Evolutionary conservation across 345 rosid species (phyloP).

Genomic region (Ricinus communis): DNA sequence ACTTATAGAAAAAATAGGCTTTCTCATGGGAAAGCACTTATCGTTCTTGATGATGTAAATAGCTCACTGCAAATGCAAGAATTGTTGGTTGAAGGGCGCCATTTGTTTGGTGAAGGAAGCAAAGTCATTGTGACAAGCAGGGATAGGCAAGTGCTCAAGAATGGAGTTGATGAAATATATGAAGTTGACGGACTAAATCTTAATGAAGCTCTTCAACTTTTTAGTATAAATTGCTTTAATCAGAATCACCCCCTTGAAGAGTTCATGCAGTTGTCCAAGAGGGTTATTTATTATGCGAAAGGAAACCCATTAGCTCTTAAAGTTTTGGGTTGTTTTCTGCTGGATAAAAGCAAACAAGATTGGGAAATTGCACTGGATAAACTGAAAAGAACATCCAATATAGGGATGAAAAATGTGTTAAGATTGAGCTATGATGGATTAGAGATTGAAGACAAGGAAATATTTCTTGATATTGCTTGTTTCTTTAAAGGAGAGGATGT

Average conservation of each 20-base stretch:
- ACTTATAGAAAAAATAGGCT: not conserved
- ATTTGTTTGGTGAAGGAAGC: conserved; percentile 7
- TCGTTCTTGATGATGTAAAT: conserved; percentile 22
- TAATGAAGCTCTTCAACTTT: conserved; percentile 11
- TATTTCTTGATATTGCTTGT: conserved; percentile 25
- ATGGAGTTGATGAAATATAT: conserved; percentile 1
- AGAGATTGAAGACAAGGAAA: conserved; percentile 2
- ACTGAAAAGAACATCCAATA: not conserved
- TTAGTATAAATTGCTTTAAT: not conserved
- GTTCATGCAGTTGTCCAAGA: not conserved
- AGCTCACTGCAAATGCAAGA: not conserved
- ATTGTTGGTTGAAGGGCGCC: not conserved
- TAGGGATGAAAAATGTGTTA: not conserved
- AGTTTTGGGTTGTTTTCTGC: conserved; percentile 5
- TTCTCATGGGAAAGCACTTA: not conserved
- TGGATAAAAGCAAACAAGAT: not conserved
- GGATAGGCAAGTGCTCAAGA: not conserved
- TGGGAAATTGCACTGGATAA: conserved; percentile 7
- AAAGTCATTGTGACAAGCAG: conserved; percentile 8
- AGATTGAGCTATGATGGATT: conserved; percentile 9
- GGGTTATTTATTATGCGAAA: too few relatives aligned
- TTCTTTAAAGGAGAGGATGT: conserved; percentile 7
- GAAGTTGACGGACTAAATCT: not conserved
- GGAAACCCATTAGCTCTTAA: too few relatives aligned
- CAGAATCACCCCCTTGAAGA: not conserved